Conservation (phyloP, 2,329 filamentous ascomycete species). For the Pseudogymnoascus sp. region DNA sequence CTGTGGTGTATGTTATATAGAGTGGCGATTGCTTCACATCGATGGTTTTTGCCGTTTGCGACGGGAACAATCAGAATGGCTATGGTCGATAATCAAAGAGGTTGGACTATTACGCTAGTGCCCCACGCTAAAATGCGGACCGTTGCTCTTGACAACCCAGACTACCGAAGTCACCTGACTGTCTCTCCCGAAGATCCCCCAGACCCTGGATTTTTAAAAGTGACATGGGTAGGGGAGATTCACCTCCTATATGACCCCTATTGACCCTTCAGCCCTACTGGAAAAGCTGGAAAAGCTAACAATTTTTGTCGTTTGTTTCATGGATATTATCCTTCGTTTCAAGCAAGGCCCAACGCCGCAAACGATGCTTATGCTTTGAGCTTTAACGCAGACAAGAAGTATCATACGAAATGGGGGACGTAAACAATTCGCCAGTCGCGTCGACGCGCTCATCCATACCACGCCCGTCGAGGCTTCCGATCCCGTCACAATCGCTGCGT, state of each 20-base stretch:
- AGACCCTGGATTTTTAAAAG: neutral
- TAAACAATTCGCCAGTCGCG: conserved; percentile 6
- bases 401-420: conserved; percentile 8
- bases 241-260: conserved; percentile 7
- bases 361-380: neutral
- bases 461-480: conserved; percentile 45
- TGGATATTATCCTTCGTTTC: neutral
- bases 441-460: conserved; percentile 33
- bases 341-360: neutral
- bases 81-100: conserved; percentile 6
- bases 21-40: neutral
- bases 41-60: conserved; percentile 2
- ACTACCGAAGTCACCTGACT: neutral
- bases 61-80: conserved; percentile 6
- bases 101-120: conserved; percentile 1
- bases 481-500: conserved; percentile 25
- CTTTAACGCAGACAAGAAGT: conserved; percentile 11
- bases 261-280: conserved; percentile 1
- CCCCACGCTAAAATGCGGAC: conserved; percentile 7
- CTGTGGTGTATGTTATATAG: neutral
- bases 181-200: neutral
- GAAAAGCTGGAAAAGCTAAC: neutral
- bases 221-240: conserved; percentile 1
- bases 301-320: neutral
- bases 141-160: conserved; percentile 7